These are phyloP conservation scores for Globisporangium cystogenes DNA, from an alignment of 352 stramenopile species.

Conservation along the genomic window DNA sequence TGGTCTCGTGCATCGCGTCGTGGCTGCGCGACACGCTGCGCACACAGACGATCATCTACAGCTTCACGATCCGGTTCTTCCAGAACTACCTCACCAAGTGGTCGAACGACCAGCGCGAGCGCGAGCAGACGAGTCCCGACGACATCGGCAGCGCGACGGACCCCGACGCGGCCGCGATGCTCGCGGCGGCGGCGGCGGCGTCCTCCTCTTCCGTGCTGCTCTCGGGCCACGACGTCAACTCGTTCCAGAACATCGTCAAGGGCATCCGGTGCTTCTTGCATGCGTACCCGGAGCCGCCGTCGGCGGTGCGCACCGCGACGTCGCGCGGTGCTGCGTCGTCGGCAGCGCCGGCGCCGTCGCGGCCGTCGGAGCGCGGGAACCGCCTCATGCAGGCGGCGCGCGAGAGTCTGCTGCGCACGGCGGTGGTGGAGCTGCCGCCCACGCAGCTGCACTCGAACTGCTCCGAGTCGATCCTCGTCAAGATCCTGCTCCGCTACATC, in stretches of 20 bases:
- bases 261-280: constrained; percentile 69
- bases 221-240: constrained; percentile 28
- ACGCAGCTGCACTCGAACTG: constrained; percentile 66
- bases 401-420: constrained; percentile 46
- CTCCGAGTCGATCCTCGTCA: constrained; percentile 61
- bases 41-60: constrained; percentile 59
- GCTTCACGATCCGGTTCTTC: constrained; percentile 75
- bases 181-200: constrained; percentile 2
- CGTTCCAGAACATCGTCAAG: constrained; percentile 78
- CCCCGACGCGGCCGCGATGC: constrained; percentile 11
- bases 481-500: constrained; percentile 82
- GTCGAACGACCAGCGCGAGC: constrained; percentile 31
- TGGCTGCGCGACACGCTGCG: constrained; percentile 50
- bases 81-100: constrained; percentile 64
- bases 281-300: constrained; percentile 34
- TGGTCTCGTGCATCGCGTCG: constrained; percentile 38
- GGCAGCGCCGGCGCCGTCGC: background rate
- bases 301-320: background rate
- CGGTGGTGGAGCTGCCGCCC: constrained; percentile 47
- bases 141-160: constrained; percentile 8
- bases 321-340: background rate
- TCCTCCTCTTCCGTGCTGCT: constrained; percentile 10
- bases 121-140: constrained; percentile 2
- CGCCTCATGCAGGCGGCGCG: constrained; percentile 16
- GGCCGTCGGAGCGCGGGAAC: constrained; percentile 4